Evolutionary conservation across 2,329 filamentous ascomycete genomes (phyloP).

Genomic region (Delphinella strobiligena): DNA sequence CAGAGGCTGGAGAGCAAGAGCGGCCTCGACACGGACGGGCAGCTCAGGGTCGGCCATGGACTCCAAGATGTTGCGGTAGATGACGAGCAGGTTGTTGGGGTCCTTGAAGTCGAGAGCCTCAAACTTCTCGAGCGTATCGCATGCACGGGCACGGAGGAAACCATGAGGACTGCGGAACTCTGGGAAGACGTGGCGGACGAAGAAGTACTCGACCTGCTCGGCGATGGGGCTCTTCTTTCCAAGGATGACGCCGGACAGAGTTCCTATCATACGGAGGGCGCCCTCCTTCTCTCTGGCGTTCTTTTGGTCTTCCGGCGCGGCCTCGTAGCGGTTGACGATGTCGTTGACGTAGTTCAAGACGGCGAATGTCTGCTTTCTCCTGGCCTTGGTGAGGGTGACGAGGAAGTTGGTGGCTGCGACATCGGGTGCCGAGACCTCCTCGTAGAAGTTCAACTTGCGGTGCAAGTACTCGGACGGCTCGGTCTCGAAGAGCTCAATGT

Average conservation of each 20-base stretch:
- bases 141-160: conserved; percentile 86
- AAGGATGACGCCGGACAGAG: conserved; percentile 81
- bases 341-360: conserved; percentile 91
- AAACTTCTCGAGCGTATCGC: conserved; percentile 96
- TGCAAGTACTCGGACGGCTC: conserved; percentile 96
- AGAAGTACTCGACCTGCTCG: conserved; percentile 95
- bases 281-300: conserved; percentile 93
- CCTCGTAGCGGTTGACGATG: conserved; percentile 86
- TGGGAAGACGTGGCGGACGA: conserved; percentile 95
- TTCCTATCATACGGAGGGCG: conserved; percentile 92
- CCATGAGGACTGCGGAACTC: conserved; percentile 90
- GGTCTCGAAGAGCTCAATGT: conserved; percentile 84
- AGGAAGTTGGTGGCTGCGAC: conserved; percentile 95
- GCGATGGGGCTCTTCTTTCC: conserved; percentile 98
- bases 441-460: conserved; percentile 93
- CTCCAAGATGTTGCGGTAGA: conserved; percentile 93
- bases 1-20: conserved; percentile 84
- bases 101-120: conserved; percentile 96
- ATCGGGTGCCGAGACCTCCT: conserved; percentile 90
- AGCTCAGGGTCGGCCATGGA: conserved; percentile 93
- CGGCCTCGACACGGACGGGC: conserved; percentile 86
- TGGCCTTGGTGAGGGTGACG: conserved; percentile 82
- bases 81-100: conserved; percentile 83
- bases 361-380: conserved; percentile 90
- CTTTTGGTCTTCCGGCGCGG: conserved; percentile 75